Evolutionary conservation across 73 alveolate species (phyloP), one percentile per base, ranked within the genome.

Genomic region (Uronychia setigera): DNA sequence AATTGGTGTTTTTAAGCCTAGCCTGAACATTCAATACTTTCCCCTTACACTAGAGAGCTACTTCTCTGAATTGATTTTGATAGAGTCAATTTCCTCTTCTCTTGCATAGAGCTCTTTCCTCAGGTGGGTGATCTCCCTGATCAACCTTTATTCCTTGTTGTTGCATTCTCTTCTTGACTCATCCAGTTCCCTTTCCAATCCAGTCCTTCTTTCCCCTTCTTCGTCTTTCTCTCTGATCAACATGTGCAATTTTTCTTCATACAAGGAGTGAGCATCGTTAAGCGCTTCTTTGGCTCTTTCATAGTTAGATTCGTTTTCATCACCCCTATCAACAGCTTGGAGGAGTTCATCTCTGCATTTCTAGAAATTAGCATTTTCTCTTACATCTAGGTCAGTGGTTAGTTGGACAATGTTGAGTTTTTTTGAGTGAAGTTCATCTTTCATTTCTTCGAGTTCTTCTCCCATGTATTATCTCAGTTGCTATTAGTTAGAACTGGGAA

Each of bases 91-190:
- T 19, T 46, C 67, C n/a, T 46, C 67, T 19, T 46, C 67, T 19
- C 67, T 46, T 46, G 67, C 67, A 46, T 46, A 46, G 67, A 46
- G 67, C 67, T 46, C 67, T 19, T 46, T 46, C 67, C 67, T 46
- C 67, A 46, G 19, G 67, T 46, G 67, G 19, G 67, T 11, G n/a
- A 46, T 46, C 67, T 46, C 67, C 19, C 67, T 46, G n/a, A 46
- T 5, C n/a, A 5, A 46, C 67, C 67, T 5, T 46, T 46, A 19
- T 46, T 46, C 67, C 19, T 46, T 46, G 5, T 46, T 19, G 67
- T 19, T 46, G 67, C 19, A 19, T 19, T 46, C 67, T 46, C 19
- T 5, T 19, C 67, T 46, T 46, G 67, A 46, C 67, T 46, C 67
- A 46, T 46, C 67, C 5, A 46, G n/a, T 5, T 5, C 19, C 67